Base-by-base conservation (phyloP, 176 grass and related monocot species). In the Musa schizocarpa region DNA sequence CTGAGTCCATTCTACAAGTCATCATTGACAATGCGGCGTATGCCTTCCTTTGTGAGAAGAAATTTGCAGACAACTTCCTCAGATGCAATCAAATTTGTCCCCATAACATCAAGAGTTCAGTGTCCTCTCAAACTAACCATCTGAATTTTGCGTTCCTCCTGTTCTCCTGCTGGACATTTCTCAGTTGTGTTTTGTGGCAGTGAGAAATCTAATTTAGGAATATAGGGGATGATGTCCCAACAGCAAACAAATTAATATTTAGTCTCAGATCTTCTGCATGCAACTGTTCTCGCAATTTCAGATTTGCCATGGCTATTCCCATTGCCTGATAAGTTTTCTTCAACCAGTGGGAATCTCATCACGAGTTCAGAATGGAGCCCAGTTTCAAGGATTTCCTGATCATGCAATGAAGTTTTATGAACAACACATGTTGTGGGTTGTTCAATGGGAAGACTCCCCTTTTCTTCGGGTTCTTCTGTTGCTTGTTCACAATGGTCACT, bases 11-110 rank as follows among this genome's bases (percentile, higher is more conserved):
- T 24, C 62, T 24, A 11, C 62, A 22, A 22, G 27, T 65, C 8
- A 24, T 65, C 63, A 22, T 29, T 13, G 22, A 29, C 22, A 65
- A 65, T 29, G 63, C 27, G 63, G 63, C 23, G 25, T 65, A 65
- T 13, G 12, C 63, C 63, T 25, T 65, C 63, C 63, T 65, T 22
- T 13, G 63, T 65, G 63, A 65, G 63, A 65, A 65, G 23, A 65
- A 65, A 29, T 65, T 3, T 65, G 63, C 63, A 4, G 23, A 27
- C 63, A 65, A 14, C 25, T 22, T 65, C 24, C 2, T 65, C 24
- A 27, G 63, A 9, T 65, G 63, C 23, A 65, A 29, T 65, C 23
- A 25, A 22, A 12, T 65, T 65, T 25, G 25, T 65, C 63, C 22
- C 63, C 22, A 25, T 25, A 13, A 3, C 3, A 25, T 65, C 63